These are phyloP conservation scores for Thelonectria blattea DNA, from an alignment of 2,329 filamentous ascomycete genomes.

Conservation along the genomic window DNA sequence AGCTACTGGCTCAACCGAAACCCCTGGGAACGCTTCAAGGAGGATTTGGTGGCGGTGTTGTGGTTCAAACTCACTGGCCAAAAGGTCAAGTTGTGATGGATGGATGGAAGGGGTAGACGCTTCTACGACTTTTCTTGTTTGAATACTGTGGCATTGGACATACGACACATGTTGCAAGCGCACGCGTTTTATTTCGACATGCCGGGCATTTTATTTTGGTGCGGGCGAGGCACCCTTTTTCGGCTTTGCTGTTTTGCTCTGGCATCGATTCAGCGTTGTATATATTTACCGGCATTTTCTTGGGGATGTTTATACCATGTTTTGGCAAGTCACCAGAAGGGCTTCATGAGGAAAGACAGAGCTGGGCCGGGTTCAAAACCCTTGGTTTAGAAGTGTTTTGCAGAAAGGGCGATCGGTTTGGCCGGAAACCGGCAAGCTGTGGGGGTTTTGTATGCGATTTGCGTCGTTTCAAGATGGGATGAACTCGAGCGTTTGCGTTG, in stretches of 20 bases:
- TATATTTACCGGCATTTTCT: constrained; percentile 10
- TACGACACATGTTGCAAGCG: not conserved
- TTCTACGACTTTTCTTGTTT: constrained; percentile 10
- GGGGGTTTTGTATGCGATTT: constrained; percentile 1
- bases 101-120: not conserved
- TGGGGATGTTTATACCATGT: constrained; percentile 23
- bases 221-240: constrained; percentile 6
- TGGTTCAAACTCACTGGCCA: constrained; percentile 70
- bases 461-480: constrained; percentile 1
- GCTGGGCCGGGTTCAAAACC: not conserved
- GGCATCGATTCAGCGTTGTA: constrained; percentile 12
- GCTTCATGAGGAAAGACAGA: constrained; percentile 2
- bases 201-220: not conserved
- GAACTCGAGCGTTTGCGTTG: constrained; percentile 1
- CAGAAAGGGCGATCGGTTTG: not conserved
- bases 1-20: constrained; percentile 89
- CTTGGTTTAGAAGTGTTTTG: not conserved
- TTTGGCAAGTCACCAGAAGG: constrained; percentile 12
- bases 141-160: constrained; percentile 9
- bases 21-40: constrained; percentile 78
- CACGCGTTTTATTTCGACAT: not conserved
- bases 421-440: not conserved
- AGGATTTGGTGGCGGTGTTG: constrained; percentile 65
- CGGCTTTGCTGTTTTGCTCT: constrained; percentile 1
- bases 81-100: constrained; percentile 60